Conservation (phyloP, 2,329 filamentous ascomycete genomes). For the Davidsoniella neocaledoniae region DNA sequence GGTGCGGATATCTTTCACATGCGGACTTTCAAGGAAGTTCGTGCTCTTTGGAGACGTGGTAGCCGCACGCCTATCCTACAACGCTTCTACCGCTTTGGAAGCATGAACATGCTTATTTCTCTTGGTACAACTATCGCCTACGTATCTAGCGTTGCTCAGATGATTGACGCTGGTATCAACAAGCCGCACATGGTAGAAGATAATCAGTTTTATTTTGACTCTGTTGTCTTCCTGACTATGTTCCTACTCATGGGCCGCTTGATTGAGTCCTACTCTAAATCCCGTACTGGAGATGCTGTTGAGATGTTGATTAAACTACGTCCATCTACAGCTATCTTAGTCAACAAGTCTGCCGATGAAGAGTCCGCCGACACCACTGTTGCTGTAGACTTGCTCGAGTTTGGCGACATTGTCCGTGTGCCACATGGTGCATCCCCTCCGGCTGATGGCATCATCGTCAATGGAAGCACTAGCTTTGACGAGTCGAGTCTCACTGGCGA, state of each 20-base stretch:
- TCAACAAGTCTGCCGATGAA: conserved; percentile 28
- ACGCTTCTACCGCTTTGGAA: conserved; percentile 82
- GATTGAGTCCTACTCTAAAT: conserved; percentile 81
- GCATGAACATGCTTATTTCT: conserved; percentile 90
- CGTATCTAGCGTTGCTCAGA: conserved; percentile 60
- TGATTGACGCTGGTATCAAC: conserved; percentile 44
- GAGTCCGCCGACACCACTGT: conserved; percentile 25
- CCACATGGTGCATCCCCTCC: conserved; percentile 69
- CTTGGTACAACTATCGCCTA: conserved; percentile 80
- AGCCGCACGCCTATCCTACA: conserved; percentile 57
- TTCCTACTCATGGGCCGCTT: conserved; percentile 64
- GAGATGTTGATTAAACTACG: conserved; percentile 61
- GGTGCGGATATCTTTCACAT: conserved; percentile 73
- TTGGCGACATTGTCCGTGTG: conserved; percentile 58
- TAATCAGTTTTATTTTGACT: conserved; percentile 67
- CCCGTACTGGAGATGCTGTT: conserved; percentile 75
- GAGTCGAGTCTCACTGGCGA: conserved; percentile 82
- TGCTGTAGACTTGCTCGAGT: conserved; percentile 54
- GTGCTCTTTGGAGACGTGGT: conserved; percentile 56
- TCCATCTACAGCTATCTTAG: conserved; percentile 57
- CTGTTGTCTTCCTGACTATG: conserved; percentile 78
- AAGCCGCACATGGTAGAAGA: conserved; percentile 25
- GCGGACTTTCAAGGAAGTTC: conserved; percentile 62
- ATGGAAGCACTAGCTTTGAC: conserved; percentile 56
- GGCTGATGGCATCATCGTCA: conserved; percentile 55